phyloP scores from a whole-genome alignment of 352 stramenopile genomes.

The Globisporangium splendens region DNA sequence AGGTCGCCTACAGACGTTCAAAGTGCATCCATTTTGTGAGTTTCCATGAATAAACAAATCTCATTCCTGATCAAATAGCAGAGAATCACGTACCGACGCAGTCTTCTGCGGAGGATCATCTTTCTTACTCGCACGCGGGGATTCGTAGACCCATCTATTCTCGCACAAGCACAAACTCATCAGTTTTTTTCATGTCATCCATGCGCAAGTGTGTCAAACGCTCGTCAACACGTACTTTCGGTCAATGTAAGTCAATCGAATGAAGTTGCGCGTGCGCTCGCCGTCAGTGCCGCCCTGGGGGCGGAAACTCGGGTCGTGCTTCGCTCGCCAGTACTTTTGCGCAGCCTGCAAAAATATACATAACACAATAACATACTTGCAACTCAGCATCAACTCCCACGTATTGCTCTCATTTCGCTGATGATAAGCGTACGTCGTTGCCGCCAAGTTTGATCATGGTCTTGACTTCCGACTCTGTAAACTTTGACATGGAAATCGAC shows the following conservation, averaged over 20 bases:
- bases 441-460: constrained; percentile 86
- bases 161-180: not conserved
- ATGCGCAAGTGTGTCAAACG: too few relatives aligned
- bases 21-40: too few relatives aligned
- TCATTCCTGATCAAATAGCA: too few relatives aligned
- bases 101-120: constrained; percentile 28
- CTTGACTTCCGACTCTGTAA: constrained; percentile 89
- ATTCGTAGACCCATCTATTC: constrained; percentile 75
- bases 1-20: constrained; percentile 10
- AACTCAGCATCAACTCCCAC: not conserved
- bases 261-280: constrained; percentile 87
- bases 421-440: constrained; percentile 64
- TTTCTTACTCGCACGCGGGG: constrained; percentile 48
- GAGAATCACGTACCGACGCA: constrained; percentile 28
- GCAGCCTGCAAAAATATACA: constrained; percentile 36
- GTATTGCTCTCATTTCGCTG: not conserved
- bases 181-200: too few relatives aligned
- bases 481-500: constrained; percentile 93
- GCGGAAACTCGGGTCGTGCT: constrained; percentile 79
- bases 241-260: constrained; percentile 85
- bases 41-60: too few relatives aligned
- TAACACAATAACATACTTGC: not conserved
- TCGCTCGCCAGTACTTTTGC: constrained; percentile 83
- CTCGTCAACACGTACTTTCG: constrained; percentile 50
- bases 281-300: constrained; percentile 66